These are phyloP conservation scores for Rhizophora mangle DNA, from an alignment of 345 rosid genomes.

Conservation along the genomic window DNA sequence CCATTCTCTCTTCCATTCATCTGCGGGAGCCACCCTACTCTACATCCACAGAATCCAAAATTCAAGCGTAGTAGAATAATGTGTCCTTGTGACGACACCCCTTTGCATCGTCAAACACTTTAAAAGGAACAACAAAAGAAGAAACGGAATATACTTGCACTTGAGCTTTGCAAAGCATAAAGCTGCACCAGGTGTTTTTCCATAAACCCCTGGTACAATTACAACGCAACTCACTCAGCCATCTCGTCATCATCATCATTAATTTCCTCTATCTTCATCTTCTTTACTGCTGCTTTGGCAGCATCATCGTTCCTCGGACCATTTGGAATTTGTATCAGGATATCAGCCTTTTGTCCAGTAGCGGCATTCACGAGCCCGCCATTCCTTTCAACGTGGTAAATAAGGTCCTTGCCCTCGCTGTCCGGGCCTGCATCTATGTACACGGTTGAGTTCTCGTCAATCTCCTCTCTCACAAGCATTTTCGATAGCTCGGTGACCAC, in stretches of 20 bases:
- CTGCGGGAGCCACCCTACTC: no score
- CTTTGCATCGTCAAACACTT: no score
- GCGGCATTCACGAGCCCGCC: slow-evolving; percentile 78
- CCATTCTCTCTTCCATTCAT: no score
- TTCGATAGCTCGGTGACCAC: slow-evolving; percentile 85
- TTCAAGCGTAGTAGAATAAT: no score
- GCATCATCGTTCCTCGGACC: slow-evolving; percentile 48
- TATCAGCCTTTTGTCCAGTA: slow-evolving; percentile 67
- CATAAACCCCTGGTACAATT: no score
- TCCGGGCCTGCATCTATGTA: slow-evolving; percentile 56
- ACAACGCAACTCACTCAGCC: slow-evolving; percentile 18
- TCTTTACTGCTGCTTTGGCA: slow-evolving; percentile 79
- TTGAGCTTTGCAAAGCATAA: no score
- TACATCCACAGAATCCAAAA: no score
- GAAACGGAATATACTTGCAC: no score
- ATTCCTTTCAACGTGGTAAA: slow-evolving; percentile 58
- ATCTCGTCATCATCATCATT: slow-evolving; percentile 58
- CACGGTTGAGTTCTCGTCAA: slow-evolving; percentile 80
- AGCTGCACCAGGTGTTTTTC: no score
- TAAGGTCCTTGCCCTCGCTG: slow-evolving; percentile 36
- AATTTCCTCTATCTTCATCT: slow-evolving; percentile 78
- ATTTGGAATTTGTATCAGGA: slow-evolving; percentile 54
- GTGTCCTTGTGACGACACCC: no score
- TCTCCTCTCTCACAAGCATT: slow-evolving; percentile 80
- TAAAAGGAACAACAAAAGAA: no score